phyloP scores from a whole-genome alignment of 768 basidiomycete species.

The Naganishia randhawae region DNA sequence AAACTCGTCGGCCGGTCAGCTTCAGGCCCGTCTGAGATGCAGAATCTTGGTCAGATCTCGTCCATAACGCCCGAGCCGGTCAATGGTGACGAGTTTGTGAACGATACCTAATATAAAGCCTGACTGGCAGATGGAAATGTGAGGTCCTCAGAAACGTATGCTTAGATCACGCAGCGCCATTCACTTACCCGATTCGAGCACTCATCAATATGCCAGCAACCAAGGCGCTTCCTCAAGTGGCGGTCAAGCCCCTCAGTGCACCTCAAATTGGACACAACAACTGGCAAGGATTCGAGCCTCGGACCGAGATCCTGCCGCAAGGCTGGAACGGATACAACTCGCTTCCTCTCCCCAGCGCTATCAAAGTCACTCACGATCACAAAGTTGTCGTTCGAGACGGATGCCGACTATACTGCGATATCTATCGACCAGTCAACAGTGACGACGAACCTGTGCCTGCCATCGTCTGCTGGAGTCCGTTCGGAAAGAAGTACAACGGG shows the following conservation, averaged over 20 bases:
- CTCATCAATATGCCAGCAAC: neutral
- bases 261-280: neutral
- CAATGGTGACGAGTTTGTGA: too few relatives aligned
- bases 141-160: neutral
- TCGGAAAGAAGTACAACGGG: constrained; percentile 14
- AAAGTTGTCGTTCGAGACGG: constrained; percentile 11
- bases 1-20: too few relatives aligned
- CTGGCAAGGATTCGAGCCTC: neutral
- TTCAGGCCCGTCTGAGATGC: too few relatives aligned
- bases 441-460: neutral
- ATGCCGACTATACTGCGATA: neutral
- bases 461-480: constrained; percentile 18
- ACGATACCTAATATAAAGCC: neutral
- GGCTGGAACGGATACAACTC: constrained; percentile 11
- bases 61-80: too few relatives aligned
- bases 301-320: constrained; percentile 1
- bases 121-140: neutral
- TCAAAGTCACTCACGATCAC: constrained; percentile 8
- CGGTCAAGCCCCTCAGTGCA: neutral
- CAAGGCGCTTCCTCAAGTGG: neutral
- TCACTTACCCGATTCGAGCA: neutral
- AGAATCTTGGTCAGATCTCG: too few relatives aligned
- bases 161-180: neutral
- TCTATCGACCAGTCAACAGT: constrained; percentile 10
- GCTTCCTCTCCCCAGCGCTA: neutral